Evolutionary conservation across 2,329 filamentous ascomycete species (phyloP), one percentile per base, ranked within the genome.

Genomic region (Pochonia chlamydosporia): DNA sequence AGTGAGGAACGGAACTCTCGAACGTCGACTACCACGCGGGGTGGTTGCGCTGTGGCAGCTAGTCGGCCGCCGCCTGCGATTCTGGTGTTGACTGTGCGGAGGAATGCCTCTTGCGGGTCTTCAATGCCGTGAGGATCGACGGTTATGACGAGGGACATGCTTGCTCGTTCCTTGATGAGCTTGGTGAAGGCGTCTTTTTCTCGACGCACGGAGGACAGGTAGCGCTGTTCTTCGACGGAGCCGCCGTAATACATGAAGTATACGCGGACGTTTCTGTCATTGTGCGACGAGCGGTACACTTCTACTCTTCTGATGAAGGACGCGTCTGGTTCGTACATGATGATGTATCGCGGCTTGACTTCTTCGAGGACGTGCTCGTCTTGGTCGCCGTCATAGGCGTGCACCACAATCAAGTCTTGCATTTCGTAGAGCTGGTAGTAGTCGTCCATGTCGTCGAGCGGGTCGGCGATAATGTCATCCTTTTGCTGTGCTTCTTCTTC

Each of bases 291-390:
- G 33, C 93, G 84, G 67, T 97, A 99, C 2, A 97, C 91, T 63
- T 99, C 93, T 18, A 99, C 86, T 31, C 92, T 79, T 13, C 93
- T 83, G 59, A 97, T 96, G 64, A 99, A 99, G 3, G 92, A 84
- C 3, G 92, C 83, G 55, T 97, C 90, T 1, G 93, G 92, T 63
- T 97, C 93, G 66, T 96, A 99, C 93, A 99, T 97, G 69, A 99
- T 87, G 49, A 99, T 89, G 65, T 96, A 96, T 50, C 88, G 84
- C 28, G 93, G 93, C 60, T 88, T 90, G 49, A 93, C 77, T 67
- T 99, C 93, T 63, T 99, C 92, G 2, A 99, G 78, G n/a, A 97
- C 78, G 63, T 95, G 89, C 62, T 97, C 93, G 63, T 99, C 93
- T 71, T 92, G 86, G 62, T 97, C 93, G 10, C 91, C 91, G 50